Evolutionary conservation across 306 rosid genomes (phyloP), one percentile per base, ranked within the genome.

Genomic region (Styphnolobium japonicum): DNA sequence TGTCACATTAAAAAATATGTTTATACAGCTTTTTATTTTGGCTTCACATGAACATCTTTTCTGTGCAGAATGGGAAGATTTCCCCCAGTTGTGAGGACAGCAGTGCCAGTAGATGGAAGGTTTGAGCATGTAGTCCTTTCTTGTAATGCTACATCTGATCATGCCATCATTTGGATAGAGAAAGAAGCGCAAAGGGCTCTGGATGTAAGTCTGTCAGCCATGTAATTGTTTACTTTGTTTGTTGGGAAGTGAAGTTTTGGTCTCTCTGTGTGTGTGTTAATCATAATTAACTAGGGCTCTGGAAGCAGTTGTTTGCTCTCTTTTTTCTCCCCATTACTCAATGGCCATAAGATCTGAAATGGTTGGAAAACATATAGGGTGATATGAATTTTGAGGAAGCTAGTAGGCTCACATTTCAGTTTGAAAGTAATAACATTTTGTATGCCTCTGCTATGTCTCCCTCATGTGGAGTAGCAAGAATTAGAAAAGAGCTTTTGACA

Each of bases 51-150:
- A 53, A 62, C 29, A 16, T 34, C 21, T 80, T 34, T 72, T 76
- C 9, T 33, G 48, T 79, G 79, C 89, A 93, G 98, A 85, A 49
- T 72, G 12, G 98, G 97, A 86, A 86, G 97, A 85, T 91, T 88
- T 84, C 97, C 97, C 5, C 98, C 98, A 4, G 92, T 91, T 48
- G 97, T 94, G 76, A 91, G 82, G 87, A 94, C 97, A 73, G 97
- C 97, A 27, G 98, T 94, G 67, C 98, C 98, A 0, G 98, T 94
- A 27, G 98, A 94, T 73, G 98, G 98, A 83, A 85, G 98, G 87
- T 94, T 94, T 70, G 98, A 94, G 85, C 98, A 89, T 79, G 85
- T 94, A 39, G 98, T 92, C 78, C 97, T 92, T 63, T 94, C 97
- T 71, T 94, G 97, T 68, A 94, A 94, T 73, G 98, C 98, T 53